These are phyloP conservation scores for Ophiocordyceps camponoti-saundersi DNA, from an alignment of 2,329 filamentous ascomycete species.

Conservation along the genomic window DNA sequence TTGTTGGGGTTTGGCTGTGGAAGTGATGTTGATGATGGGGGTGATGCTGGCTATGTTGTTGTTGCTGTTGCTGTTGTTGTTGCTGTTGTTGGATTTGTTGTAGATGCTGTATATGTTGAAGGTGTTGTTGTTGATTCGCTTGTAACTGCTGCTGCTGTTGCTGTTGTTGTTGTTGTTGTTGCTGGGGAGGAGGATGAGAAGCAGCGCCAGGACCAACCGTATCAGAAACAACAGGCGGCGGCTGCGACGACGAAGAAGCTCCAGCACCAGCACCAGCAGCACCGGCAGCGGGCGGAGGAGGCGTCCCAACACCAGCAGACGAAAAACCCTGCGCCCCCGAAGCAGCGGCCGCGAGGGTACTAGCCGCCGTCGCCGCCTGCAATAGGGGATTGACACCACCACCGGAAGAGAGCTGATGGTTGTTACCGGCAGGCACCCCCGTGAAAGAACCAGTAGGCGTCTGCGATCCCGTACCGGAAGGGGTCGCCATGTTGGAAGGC, in stretches of 20 bases:
- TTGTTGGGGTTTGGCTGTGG: slow-evolving; percentile 60
- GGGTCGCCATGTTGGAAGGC: slow-evolving; percentile 83
- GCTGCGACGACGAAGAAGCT: background rate
- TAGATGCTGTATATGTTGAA: background rate
- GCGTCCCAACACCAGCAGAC: background rate
- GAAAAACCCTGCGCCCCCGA: background rate
- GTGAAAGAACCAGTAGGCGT: slow-evolving; percentile 56
- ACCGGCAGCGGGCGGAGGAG: background rate
- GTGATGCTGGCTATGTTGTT: slow-evolving; percentile 14
- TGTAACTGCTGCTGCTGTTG: background rate
- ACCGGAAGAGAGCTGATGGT: slow-evolving; percentile 35
- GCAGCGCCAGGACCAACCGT: too few species aligned
- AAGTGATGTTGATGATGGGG: slow-evolving; percentile 20
- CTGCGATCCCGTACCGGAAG: slow-evolving; percentile 76
- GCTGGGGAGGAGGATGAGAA: too few species aligned
- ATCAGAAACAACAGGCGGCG: background rate
- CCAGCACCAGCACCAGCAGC: too few species aligned
- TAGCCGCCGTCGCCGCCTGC: slow-evolving; percentile 72
- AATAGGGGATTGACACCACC: slow-evolving; percentile 76
- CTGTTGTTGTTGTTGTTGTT: background rate
- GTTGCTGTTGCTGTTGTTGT: background rate
- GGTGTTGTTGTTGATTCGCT: background rate
- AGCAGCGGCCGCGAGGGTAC: slow-evolving; percentile 28
- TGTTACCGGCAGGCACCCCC: slow-evolving; percentile 25
- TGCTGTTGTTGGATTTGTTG: background rate